Conservation (phyloP, 2,329 filamentous ascomycete species). For the Fonsecaea nubica region DNA sequence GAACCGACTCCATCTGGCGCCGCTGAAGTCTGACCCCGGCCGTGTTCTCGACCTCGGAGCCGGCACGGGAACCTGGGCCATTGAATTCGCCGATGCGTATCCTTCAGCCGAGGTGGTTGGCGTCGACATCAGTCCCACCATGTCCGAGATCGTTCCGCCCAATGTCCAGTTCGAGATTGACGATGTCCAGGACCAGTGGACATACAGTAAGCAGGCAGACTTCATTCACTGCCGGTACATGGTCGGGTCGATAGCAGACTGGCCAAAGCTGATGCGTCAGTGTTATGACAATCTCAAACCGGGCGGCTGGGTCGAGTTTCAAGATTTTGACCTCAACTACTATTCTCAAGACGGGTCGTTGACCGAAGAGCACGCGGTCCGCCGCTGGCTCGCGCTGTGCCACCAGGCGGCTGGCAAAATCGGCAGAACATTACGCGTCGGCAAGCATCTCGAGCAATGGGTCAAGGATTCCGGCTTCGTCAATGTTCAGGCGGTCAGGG, state of each 20-base stretch:
- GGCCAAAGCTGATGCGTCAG: constrained; percentile 55
- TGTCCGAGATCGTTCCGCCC: constrained; percentile 52
- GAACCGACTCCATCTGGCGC: constrained; percentile 42
- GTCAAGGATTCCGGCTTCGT: constrained; percentile 42
- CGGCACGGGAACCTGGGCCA: constrained; percentile 46
- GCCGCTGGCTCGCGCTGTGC: constrained; percentile 40
- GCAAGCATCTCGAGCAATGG: constrained; percentile 40
- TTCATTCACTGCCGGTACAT: constrained; percentile 66
- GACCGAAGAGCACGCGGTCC: constrained; percentile 21
- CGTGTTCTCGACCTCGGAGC: constrained; percentile 47
- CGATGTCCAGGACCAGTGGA: constrained; percentile 64
- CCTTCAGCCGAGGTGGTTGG: constrained; percentile 32
- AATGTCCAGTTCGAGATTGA: constrained; percentile 65
- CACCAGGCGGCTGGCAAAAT: constrained; percentile 40
- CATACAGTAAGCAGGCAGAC: constrained; percentile 63
- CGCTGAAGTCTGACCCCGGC: constrained; percentile 28
- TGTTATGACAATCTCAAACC: constrained; percentile 43
- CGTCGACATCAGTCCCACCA: constrained; percentile 39
- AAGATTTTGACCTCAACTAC: constrained; percentile 44
- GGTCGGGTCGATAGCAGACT: constrained; percentile 63
- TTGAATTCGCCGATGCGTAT: constrained; percentile 48
- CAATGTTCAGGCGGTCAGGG: constrained; percentile 36
- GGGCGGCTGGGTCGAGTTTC: constrained; percentile 52
- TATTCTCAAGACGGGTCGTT: constrained; percentile 44
- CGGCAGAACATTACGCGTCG: constrained; percentile 49